A percentile compares a stretch with the other conserved stretches of the same genome.
phyloP scores from a whole-genome alignment of 2,329 filamentous ascomycete species.

The Lanzia echinophila region DNA sequence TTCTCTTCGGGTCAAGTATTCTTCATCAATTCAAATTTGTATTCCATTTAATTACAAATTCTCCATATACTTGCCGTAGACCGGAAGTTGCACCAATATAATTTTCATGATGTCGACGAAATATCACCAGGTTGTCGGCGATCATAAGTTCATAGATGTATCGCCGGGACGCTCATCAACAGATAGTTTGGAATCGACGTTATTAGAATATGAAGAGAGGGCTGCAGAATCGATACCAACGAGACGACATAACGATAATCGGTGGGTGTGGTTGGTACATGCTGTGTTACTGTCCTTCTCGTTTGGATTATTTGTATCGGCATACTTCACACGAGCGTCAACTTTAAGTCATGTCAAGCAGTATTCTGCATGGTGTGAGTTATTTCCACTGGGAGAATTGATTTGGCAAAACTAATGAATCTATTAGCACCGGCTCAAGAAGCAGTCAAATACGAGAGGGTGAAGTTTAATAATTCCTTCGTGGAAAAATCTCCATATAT shows the following conservation, averaged over 20 bases:
- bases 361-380: conserved; percentile 42
- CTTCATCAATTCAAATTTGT: neutral
- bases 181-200: conserved; percentile 15
- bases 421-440: conserved; percentile 40
- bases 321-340: conserved; percentile 22
- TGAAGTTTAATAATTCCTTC: conserved; percentile 43
- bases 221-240: neutral
- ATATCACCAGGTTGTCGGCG: conserved; percentile 21
- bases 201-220: conserved; percentile 21
- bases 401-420: neutral
- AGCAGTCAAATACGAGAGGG: conserved; percentile 42
- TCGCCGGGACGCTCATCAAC: conserved; percentile 17
- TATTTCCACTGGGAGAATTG: neutral
- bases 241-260: conserved; percentile 10
- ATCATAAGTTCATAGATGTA: conserved; percentile 23
- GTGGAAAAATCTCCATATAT: conserved; percentile 42
- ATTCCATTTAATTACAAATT: neutral
- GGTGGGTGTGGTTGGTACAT: conserved; percentile 28
- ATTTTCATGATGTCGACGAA: conserved; percentile 19
- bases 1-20: neutral
- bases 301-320: conserved; percentile 22
- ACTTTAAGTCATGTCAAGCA: conserved; percentile 30
- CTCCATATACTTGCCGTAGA: neutral
- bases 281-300: conserved; percentile 23
- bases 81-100: neutral